Evolutionary conservation across 441 rosid genomes (phyloP), one percentile per base, ranked within the genome.

Genomic region (Populus hybrid): DNA sequence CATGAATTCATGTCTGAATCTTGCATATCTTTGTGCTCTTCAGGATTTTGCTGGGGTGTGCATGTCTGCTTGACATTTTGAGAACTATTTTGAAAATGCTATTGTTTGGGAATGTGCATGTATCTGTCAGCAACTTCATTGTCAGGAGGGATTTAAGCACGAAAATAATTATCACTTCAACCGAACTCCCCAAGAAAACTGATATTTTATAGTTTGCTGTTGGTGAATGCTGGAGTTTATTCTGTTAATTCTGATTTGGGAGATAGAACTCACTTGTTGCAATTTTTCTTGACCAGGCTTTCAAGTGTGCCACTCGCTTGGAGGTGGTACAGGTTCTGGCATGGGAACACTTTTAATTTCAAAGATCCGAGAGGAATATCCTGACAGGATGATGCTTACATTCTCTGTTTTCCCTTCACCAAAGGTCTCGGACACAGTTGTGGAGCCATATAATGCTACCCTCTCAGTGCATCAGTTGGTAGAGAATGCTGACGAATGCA

Each of bases 281-380:
- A 65, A 28, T 65, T 35, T 50, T 71, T 12, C 67, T 68, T 78
- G 63, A 20, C 42, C 92, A 94, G 98, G 98, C 38, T 94, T 94
- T 81, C 98, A 94, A 82, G 95, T 94, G 69, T 94, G 98, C 76
- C 98, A 93, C 28, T 26, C 28, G 28, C 28, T 26, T 26, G 28
- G 28, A 26, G 28, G 28, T 26, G 28, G 28, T 26, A 93, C 98
- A 23, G 98, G 98, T 30, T 93, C 98, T 28, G 98, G 98, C 68
- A 92, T 93, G 98, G 98, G 98, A 79, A 93, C 98, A 4, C 89
- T 93, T 4, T 79, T 93, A 85, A 93, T 93, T 72, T 93, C 97
- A 35, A 93, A 93, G 84, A 87, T 90, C 86, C 85, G 93, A 79
- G 93, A 90, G 85, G 93, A 90, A 79, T 90, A 90, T 72, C 93